phyloP scores from a whole-genome alignment of 176 grass and related monocot genomes.

The Bolboschoenus planiculmis region DNA sequence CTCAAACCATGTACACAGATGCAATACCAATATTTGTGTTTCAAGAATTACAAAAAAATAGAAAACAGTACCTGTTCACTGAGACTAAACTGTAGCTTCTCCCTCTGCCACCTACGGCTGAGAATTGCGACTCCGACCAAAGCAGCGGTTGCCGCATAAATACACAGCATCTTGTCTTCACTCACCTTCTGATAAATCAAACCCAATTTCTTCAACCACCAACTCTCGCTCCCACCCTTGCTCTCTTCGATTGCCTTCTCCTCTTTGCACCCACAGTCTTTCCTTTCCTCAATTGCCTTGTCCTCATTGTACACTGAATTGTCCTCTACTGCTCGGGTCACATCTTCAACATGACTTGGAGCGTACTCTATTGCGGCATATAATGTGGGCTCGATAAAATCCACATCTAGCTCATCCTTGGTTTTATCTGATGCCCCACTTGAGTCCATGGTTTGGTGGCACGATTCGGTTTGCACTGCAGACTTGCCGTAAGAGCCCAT shows the following conservation, averaged over 20 bases:
- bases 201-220: conserved; percentile 51
- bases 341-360: background rate
- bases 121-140: conserved; percentile 63
- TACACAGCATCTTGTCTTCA: conserved; percentile 54
- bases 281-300: background rate
- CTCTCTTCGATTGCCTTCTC: conserved; percentile 3
- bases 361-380: background rate
- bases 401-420: conserved; percentile 6
- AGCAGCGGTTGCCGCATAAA: conserved; percentile 46
- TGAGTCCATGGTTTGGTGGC: background rate
- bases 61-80: conserved; percentile 44
- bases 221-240: background rate
- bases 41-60: conserved; percentile 14
- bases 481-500: conserved; percentile 21
- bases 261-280: background rate
- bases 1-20: background rate
- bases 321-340: background rate
- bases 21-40: background rate
- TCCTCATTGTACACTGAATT: background rate
- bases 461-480: background rate
- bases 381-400: conserved; percentile 11
- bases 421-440: background rate
- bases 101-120: conserved; percentile 45
- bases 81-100: conserved; percentile 37
- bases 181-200: conserved; percentile 53